These are phyloP conservation scores for Miscanthus lutarioriparius DNA, from an alignment of 176 grass and related monocot genomes.

Conservation along the genomic window DNA sequence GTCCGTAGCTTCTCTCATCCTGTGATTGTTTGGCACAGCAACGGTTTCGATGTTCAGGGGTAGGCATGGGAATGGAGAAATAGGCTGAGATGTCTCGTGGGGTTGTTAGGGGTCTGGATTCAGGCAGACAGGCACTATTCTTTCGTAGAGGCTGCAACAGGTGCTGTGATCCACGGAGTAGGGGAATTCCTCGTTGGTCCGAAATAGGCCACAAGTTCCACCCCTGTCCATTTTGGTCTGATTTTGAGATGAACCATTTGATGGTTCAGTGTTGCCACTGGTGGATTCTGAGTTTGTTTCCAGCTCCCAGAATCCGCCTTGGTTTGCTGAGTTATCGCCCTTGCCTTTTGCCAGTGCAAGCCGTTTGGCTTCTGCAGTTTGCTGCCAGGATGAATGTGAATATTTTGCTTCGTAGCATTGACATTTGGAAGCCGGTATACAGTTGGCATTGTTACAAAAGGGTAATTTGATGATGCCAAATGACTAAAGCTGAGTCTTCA, in stretches of 20 bases:
- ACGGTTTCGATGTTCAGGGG: neutral
- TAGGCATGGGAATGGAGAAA: neutral
- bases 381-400: neutral
- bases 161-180: neutral
- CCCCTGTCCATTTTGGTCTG: neutral
- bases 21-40: no score
- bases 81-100: neutral
- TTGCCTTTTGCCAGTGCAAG: neutral
- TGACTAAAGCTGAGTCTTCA: neutral
- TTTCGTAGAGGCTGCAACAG: neutral
- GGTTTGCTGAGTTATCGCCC: neutral
- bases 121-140: neutral
- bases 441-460: neutral
- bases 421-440: neutral
- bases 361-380: neutral
- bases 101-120: neutral
- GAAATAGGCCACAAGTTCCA: neutral
- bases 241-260: neutral
- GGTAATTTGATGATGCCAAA: neutral
- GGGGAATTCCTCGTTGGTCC: neutral
- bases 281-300: neutral
- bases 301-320: neutral
- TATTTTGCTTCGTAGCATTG: neutral
- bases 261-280: neutral
- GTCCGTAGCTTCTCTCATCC: neutral